Base-by-base conservation (phyloP, 192 early-diverging fungal species). In the Coemansia sp. region DNA sequence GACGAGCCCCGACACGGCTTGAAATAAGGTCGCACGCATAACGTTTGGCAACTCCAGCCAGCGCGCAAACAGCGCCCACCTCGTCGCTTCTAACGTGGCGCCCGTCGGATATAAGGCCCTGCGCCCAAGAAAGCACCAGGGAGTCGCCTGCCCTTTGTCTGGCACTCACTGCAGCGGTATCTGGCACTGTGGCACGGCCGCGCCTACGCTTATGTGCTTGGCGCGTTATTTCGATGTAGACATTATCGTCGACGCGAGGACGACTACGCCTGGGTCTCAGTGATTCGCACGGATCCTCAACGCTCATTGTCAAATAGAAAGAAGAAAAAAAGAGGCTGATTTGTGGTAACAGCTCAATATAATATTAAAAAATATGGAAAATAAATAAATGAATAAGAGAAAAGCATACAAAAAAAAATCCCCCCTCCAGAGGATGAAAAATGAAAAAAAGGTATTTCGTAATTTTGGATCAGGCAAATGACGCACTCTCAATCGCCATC, bases 401-500 rank as follows among this genome's bases (percentile, higher is more conserved):
- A 17, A 15, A 17, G 8, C n/a, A 17, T 7, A n/a, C 15, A 48
- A 9, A 20, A 46, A 46, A 46, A 4, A 38, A 38, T 38, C 9
- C 5, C 5, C 36, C 36, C 4, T 38, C 36, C 4, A 38, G 9
- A n/a, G n/a, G n/a, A n/a, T n/a, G n/a, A n/a, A n/a, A n/a, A n/a
- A n/a, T n/a, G n/a, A n/a, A n/a, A n/a, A n/a, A n/a, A n/a, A n/a
- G n/a, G n/a, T n/a, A n/a, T n/a, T n/a, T n/a, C n/a, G n/a, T n/a
- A n/a, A n/a, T n/a, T n/a, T n/a, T 36, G 35, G 9, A 23, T 52
- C 33, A 40, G 1, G 74, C 68, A 71, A 76, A 76, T 11, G 74
- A 76, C 22, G 63, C 42, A 0, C 45, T 25, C 46, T 76, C 74
- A 23, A 76, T 63, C 17, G 65, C 67, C 74, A 76, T 54, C 65